phyloP scores from a whole-genome alignment of 2,329 filamentous ascomycete species.

The Xylogone sp. region DNA sequence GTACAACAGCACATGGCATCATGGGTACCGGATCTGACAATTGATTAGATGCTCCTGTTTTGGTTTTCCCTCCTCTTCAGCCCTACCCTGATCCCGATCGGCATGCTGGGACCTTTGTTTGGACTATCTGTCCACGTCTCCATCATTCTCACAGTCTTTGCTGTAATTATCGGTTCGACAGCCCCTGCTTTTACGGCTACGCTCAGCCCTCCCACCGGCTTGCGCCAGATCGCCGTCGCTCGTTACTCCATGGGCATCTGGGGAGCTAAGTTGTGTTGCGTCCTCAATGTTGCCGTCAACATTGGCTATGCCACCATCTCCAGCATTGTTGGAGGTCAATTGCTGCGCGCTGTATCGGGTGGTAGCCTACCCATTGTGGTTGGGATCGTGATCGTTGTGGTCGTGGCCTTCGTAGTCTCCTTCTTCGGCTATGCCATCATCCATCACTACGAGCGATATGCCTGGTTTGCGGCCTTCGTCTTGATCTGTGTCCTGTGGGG shows the following conservation, averaged over 20 bases:
- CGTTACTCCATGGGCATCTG: constrained; percentile 39
- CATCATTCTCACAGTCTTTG: constrained; percentile 57
- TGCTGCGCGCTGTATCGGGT: constrained; percentile 48
- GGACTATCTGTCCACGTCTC: constrained; percentile 21
- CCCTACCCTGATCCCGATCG: constrained; percentile 15
- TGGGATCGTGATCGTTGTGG: constrained; percentile 57
- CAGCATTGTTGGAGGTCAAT: constrained; percentile 57
- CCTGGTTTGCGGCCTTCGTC: constrained; percentile 52
- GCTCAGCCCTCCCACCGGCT: constrained; percentile 57
- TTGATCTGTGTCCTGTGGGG: constrained; percentile 15
- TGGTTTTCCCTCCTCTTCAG: constrained; percentile 9
- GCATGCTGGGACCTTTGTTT: constrained; percentile 23
- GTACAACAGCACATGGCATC: no score
- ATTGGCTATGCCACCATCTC: constrained; percentile 62
- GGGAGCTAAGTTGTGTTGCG: constrained; percentile 53
- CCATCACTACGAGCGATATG: constrained; percentile 55
- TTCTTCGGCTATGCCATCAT: constrained; percentile 57
- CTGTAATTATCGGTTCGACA: constrained; percentile 50
- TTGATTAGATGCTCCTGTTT: neutral
- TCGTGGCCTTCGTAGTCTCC: constrained; percentile 55
- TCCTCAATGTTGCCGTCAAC: constrained; percentile 60
- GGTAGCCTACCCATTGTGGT: constrained; percentile 47
- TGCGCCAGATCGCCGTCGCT: constrained; percentile 51
- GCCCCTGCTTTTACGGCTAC: constrained; percentile 55
- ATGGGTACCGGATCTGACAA: no score